These are phyloP conservation scores for Verticillium zaregamsianum DNA, from an alignment of 2,329 filamentous ascomycete genomes.

Conservation along the genomic window DNA sequence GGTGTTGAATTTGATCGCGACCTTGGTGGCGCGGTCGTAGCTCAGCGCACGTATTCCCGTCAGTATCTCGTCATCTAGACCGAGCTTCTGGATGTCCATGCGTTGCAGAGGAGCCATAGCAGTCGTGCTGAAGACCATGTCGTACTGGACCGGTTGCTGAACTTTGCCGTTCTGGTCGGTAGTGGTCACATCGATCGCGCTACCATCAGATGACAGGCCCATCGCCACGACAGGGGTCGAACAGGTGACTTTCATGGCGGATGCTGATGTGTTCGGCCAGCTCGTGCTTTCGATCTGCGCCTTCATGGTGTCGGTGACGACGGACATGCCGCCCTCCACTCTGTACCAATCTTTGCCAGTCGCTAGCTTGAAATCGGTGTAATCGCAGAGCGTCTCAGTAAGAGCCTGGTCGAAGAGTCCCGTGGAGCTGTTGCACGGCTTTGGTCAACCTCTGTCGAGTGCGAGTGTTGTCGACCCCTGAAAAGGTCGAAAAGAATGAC, in stretches of 20 bases:
- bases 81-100: conserved; percentile 18
- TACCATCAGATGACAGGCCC: neutral
- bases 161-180: neutral
- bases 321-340: conserved; percentile 24
- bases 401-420: conserved; percentile 29
- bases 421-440: conserved; percentile 14
- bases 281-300: conserved; percentile 11
- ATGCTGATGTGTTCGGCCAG: neutral
- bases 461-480: no score
- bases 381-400: conserved; percentile 28
- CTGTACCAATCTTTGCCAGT: conserved; percentile 19
- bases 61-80: neutral
- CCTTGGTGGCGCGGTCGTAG: conserved; percentile 25
- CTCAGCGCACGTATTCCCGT: conserved; percentile 20
- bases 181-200: neutral
- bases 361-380: conserved; percentile 22
- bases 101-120: conserved; percentile 20
- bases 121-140: conserved; percentile 22
- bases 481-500: neutral
- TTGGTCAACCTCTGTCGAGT: no score
- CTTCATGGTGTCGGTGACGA: conserved; percentile 22
- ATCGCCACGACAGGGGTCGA: neutral
- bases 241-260: neutral
- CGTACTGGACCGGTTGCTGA: conserved; percentile 6
- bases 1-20: conserved; percentile 29